Base-by-base conservation (phyloP, 306 rosid genomes). In the Betula pendula region DNA sequence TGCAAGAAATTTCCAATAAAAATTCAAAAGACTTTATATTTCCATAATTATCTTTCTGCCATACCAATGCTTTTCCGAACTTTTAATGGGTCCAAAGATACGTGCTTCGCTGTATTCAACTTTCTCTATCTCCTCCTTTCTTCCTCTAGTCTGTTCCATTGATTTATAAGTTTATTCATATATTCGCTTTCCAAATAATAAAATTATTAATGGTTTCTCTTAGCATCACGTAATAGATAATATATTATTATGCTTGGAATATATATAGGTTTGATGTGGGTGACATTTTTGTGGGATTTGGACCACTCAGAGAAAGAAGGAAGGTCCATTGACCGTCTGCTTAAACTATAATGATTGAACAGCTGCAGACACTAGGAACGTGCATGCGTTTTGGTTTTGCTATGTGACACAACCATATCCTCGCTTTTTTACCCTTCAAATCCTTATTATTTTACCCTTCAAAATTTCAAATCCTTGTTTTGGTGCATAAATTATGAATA, bases 101-200 rank as follows among this genome's bases (percentile, higher is more conserved):
- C 73, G 80, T 74, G 87, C 79, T 77, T 71, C 44, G 89, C 83
- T 81, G 86, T 85, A 77, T 67, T 68, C 88, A 75, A 76, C 78
- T 73, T 74, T 69, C 72, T 24, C 72, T 13, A 66, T 67, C 50
- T 20, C 72, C 77, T 42, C 58, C 65, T 70, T 12, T 29, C 29
- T 49, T 74, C 48, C n/a, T n/a, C n/a, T n/a, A n/a, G 50, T 75
- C 56, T 53, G 74, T 24, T 69, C 76, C 69, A 76, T 67, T 47
- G 59, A 14, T 75, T 31, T 31, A 4, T 42, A 59, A 67, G 35
- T 27, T 80, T 19, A 48, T 49, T n/a, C 42, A 78, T 79, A 71
- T 70, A 74, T 81, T 82, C 78, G 81, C 53, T 68, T 77, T 52
- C 73, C 69, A 60, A 60, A 35, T 22, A n/a, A n/a, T n/a, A n/a